A percentile compares a stretch with the other conserved stretches of the same genome.
Evolutionary conservation across 2,329 filamentous ascomycete species (phyloP).

Genomic region (Pseudogymnoascus sp.): DNA sequence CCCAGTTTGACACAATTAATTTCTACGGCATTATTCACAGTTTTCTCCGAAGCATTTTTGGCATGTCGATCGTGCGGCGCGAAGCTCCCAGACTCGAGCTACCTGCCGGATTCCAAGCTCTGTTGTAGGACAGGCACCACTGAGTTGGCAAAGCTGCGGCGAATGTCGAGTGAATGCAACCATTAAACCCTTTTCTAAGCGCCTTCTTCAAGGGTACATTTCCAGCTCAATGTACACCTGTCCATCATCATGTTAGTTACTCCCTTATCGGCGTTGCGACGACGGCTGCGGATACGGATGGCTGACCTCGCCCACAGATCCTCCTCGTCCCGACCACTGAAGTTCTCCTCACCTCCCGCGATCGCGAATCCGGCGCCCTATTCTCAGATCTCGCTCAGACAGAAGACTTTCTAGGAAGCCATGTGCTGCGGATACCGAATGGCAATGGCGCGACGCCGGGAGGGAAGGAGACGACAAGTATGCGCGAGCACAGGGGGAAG

Average conservation of each 20-base stretch:
- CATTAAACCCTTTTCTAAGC: constrained; percentile 96
- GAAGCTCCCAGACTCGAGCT: constrained; percentile 7
- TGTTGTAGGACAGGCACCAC: neutral
- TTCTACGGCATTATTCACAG: neutral
- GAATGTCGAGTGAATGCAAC: constrained; percentile 69
- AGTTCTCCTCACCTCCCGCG: constrained; percentile 77
- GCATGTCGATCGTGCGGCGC: constrained; percentile 7
- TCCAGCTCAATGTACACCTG: constrained; percentile 81
- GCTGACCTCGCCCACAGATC: constrained; percentile 41
- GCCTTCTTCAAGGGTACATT: constrained; percentile 98
- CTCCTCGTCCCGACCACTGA: constrained; percentile 91
- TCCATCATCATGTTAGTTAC: constrained; percentile 68
- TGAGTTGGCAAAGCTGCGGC: neutral
- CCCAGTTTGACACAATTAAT: neutral
- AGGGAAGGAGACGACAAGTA: constrained; percentile 54
- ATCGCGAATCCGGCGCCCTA: constrained; percentile 71
- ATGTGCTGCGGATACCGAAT: constrained; percentile 79
- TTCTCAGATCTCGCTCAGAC: constrained; percentile 77
- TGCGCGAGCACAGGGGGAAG: constrained; percentile 84
- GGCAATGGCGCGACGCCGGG: constrained; percentile 42
- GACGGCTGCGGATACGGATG: constrained; percentile 7
- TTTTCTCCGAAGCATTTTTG: constrained; percentile 2
- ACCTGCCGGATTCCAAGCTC: constrained; percentile 3
- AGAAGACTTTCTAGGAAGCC: constrained; percentile 93
- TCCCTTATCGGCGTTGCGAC: constrained; percentile 12